Conservation (phyloP, 768 basidiomycete genomes). For the Podaxis mareebaensis region DNA sequence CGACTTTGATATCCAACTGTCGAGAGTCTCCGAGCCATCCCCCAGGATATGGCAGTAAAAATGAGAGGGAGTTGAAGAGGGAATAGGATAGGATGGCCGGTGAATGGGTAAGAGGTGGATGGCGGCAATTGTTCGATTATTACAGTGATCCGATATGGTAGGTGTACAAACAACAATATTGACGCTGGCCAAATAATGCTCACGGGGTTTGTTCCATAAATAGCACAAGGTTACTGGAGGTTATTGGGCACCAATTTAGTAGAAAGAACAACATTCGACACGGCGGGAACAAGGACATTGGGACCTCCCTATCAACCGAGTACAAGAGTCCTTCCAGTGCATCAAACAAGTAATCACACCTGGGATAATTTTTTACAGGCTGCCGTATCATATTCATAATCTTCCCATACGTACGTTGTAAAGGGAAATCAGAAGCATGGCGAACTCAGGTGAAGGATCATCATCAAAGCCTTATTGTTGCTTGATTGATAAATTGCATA, state of each 20-base stretch:
- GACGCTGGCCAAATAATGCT: slow-evolving; percentile 3
- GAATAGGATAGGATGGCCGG: not conserved
- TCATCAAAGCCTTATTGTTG: too few relatives aligned
- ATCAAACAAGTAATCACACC: not conserved
- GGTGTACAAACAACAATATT: slow-evolving; percentile 2
- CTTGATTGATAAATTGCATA: too few relatives aligned
- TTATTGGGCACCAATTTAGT: not conserved
- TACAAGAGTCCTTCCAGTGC: not conserved
- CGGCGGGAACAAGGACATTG: slow-evolving; percentile 8
- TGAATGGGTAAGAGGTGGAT: not conserved
- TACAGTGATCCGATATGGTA: slow-evolving; percentile 17
- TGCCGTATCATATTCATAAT: not conserved
- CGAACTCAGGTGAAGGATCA: too few relatives aligned
- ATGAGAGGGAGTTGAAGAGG: not conserved
- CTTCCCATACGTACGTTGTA: not conserved
- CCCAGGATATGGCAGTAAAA: slow-evolving; percentile 18
- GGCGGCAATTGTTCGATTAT: slow-evolving; percentile 14
- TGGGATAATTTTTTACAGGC: not conserved
- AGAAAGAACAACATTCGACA: slow-evolving; percentile 1
- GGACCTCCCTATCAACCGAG: not conserved
- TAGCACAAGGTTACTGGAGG: slow-evolving; percentile 13
- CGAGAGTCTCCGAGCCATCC: slow-evolving; percentile 52
- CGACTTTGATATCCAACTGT: slow-evolving; percentile 32
- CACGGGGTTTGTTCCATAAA: not conserved
- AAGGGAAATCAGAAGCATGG: too few relatives aligned